Conservation (phyloP, 306 rosid species). For the Ochetophila trinervis region DNA sequence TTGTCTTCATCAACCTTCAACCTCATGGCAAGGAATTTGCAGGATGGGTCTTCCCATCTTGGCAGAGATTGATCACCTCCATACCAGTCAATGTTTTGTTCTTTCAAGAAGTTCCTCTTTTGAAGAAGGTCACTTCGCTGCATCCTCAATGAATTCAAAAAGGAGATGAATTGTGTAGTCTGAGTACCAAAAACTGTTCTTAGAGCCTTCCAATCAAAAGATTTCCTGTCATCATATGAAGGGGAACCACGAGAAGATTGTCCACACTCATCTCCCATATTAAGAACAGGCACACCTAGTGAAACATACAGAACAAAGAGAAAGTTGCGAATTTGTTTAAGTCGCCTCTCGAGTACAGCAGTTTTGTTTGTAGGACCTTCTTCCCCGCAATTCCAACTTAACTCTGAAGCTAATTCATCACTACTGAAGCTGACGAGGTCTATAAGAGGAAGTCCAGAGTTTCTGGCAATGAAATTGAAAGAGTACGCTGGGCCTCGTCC, state of each 20-base stretch:
- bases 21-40: conserved; percentile 77
- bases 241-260: conserved; percentile 66
- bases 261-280: conserved; percentile 96
- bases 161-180: conserved; percentile 55
- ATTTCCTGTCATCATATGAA: conserved; percentile 42
- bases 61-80: conserved; percentile 61
- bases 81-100: conserved; percentile 73
- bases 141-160: conserved; percentile 59
- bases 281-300: conserved; percentile 85
- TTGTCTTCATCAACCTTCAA: conserved; percentile 49
- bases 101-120: conserved; percentile 56
- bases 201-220: conserved; percentile 64
- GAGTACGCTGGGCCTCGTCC: conserved; percentile 89
- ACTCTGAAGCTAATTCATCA: conserved; percentile 41
- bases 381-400: conserved; percentile 94
- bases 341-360: conserved; percentile 63
- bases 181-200: conserved; percentile 67
- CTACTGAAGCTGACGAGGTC: conserved; percentile 85
- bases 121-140: conserved; percentile 65
- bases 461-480: conserved; percentile 61
- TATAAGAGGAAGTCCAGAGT: conserved; percentile 70
- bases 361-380: conserved; percentile 74
- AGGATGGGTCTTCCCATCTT: conserved; percentile 66
- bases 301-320: conserved; percentile 67
- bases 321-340: conserved; percentile 81